A percentile compares a stretch with the other conserved stretches of the same genome.
These are phyloP conservation scores for Tetrapisispora arboricola DNA, from an alignment of 805 yeast species.

Conservation along the genomic window DNA sequence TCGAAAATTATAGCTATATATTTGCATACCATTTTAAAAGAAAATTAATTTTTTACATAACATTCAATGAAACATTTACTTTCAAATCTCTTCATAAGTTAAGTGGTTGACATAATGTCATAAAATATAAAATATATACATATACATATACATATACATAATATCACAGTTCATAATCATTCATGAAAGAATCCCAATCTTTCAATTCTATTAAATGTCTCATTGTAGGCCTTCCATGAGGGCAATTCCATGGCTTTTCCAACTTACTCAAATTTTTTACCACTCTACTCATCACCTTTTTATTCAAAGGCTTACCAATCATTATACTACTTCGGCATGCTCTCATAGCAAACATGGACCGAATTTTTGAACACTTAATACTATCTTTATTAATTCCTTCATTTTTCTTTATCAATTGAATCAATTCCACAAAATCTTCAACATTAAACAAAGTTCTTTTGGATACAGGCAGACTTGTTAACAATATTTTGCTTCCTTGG, in stretches of 20 bases:
- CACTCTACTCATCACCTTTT: conserved; percentile 52
- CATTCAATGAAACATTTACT: no score
- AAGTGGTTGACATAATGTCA: background rate
- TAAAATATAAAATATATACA: background rate
- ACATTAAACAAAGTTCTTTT: conserved; percentile 57
- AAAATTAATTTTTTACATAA: background rate
- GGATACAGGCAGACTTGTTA: conserved; percentile 63
- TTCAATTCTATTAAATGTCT: conserved; percentile 67
- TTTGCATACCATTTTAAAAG: background rate
- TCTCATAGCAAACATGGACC: conserved; percentile 84
- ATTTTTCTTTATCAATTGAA: conserved; percentile 52
- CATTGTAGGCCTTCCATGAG: conserved; percentile 97
- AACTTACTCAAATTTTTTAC: conserved; percentile 58
- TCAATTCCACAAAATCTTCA: conserved; percentile 62
- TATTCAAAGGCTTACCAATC: conserved; percentile 70
- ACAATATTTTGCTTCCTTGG: conserved; percentile 47
- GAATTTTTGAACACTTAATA: conserved; percentile 60
- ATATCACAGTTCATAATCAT: conserved; percentile 31
- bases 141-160: no score
- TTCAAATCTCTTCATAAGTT: no score
- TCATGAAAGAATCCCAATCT: conserved; percentile 35
- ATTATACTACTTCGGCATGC: conserved; percentile 91
- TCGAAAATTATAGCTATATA: no score
- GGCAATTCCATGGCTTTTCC: conserved; percentile 94
- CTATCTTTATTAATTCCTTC: conserved; percentile 32